Conservation (phyloP, 306 rosid genomes). For the Arachis hypogaea region DNA sequence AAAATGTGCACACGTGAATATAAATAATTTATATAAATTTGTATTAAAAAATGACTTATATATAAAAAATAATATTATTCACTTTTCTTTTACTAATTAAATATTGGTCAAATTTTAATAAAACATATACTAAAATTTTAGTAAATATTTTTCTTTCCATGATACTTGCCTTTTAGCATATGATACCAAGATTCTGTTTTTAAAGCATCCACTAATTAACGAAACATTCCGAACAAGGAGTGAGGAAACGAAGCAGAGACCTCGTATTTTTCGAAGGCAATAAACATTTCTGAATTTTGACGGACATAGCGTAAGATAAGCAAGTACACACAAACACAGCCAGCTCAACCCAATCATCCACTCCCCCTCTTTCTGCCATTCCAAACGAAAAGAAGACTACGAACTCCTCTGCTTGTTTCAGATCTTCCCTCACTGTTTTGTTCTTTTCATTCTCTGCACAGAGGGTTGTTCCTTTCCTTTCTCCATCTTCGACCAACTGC, state of each 20-base stretch:
- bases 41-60: no score
- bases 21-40: no score
- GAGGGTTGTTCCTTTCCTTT: conserved; percentile 23
- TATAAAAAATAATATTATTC: no score
- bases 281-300: neutral
- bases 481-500: neutral
- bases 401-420: neutral
- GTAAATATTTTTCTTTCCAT: no score
- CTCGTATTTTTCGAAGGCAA: neutral
- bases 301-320: neutral
- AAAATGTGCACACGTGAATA: no score
- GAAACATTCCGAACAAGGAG: neutral
- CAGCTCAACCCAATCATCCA: neutral
- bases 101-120: no score
- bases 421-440: neutral
- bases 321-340: neutral
- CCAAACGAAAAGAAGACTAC: neutral
- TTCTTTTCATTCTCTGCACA: neutral
- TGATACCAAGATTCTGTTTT: no score
- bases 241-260: neutral
- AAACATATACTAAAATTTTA: no score
- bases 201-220: neutral
- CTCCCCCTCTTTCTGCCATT: neutral
- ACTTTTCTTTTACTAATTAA: no score
- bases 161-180: no score